phyloP scores from a whole-genome alignment of 306 rosid species.

The Pachyrhizus erosus region DNA sequence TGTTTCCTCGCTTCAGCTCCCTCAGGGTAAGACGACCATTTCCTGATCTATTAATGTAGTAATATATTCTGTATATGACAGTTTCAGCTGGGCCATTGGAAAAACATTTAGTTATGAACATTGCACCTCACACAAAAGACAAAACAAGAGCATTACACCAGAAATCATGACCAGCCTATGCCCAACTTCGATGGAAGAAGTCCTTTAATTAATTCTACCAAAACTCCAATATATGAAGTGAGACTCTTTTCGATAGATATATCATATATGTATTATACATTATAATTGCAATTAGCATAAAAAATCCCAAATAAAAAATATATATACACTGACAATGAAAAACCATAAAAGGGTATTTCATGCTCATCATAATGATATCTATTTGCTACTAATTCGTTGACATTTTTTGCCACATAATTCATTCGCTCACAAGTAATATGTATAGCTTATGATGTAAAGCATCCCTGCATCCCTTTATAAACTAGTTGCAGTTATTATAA shows the following conservation, averaged over 20 bases:
- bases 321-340: neutral
- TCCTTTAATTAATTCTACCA: conserved; percentile 7
- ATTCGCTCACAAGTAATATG: neutral
- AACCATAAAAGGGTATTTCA: neutral
- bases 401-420: neutral
- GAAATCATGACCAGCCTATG: conserved; percentile 31
- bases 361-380: neutral
- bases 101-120: conserved; percentile 45
- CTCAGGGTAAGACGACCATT: conserved; percentile 88
- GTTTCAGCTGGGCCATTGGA: conserved; percentile 94
- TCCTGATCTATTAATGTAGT: conserved; percentile 93
- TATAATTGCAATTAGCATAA: neutral
- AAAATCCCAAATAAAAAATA: neutral
- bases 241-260: conserved; percentile 5
- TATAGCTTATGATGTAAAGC: neutral
- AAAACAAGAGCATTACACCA: conserved; percentile 27
- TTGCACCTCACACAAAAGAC: neutral
- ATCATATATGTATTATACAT: neutral
- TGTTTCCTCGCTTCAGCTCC: conserved; percentile 95
- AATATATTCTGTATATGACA: conserved; percentile 96
- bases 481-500: conserved; percentile 3
- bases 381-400: conserved; percentile 12
- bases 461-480: conserved; percentile 4
- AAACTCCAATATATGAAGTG: neutral
- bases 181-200: conserved; percentile 21